Evolutionary conservation across 768 basidiomycete genomes (phyloP), one percentile per base, ranked within the genome.

Genomic region (Leccinum subtestaceum): DNA sequence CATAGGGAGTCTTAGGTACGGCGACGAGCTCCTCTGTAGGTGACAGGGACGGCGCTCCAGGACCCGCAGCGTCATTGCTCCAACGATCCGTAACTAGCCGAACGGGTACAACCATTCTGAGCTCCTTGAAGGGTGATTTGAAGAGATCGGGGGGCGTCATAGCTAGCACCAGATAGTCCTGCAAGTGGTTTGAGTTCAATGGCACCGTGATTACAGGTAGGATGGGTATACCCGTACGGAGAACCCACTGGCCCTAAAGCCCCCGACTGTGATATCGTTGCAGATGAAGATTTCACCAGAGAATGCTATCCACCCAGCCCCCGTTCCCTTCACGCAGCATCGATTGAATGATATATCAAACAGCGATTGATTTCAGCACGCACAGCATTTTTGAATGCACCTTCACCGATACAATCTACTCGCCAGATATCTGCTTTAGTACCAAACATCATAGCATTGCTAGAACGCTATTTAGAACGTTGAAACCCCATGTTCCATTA

Each of bases 401-500:
- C 88, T 65, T 84, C 82, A 8, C 88, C 88, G 38, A 89, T 84
- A 56, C 74, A 77, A 61, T 85, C 85, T 1, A 84, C 78, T 57
- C 81, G 76, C 87, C 87, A 90, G 23, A 89, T 89, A 62, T 89
- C 84, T 2, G 86, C 80, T 69, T 85, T 88, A n/a, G 81, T 80
- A 1, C 80, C 81, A 9, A 77, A 64, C 17, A 81, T 64, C 17
- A 78, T 59, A 2, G 75, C 65, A 63, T 84, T 84, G 45, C 84
- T 86, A 61, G 19, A 43, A 48, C 29, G 48, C 29, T 43, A 45
- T 57, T 60, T 15, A 63, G 34, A 45, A 55, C 45, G 50, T 1
- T 4, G 4, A 36, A 4, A 48, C 21, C 15, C 4, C 1, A 45
- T 34, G 15, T 32, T 47, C 17, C 34, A 13, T 31, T 51, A 32